Conservation (phyloP, 2,329 filamentous ascomycete species). For the Cytospora chrysosperma region DNA sequence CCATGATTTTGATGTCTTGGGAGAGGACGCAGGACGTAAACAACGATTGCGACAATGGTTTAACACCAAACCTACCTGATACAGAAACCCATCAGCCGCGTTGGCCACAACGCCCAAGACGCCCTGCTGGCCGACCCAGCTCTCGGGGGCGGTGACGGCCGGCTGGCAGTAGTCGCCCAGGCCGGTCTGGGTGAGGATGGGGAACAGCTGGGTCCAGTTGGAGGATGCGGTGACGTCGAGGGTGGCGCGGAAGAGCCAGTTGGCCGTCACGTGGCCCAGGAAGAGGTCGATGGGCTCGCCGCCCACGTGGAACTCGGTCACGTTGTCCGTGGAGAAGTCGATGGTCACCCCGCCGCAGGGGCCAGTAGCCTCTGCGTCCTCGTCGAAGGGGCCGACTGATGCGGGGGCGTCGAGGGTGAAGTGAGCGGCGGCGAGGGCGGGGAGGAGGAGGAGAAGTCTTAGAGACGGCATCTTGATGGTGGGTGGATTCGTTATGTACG, state of each 20-base stretch:
- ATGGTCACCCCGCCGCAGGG: constrained; percentile 57
- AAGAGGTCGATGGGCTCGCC: constrained; percentile 52
- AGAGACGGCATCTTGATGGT: constrained; percentile 39
- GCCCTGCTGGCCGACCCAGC: constrained; percentile 55
- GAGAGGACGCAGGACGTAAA: too few species aligned
- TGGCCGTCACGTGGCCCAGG: constrained; percentile 51
- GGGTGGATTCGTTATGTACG: too few species aligned
- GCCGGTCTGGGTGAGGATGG: constrained; percentile 54
- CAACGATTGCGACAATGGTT: too few species aligned
- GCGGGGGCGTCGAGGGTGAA: constrained; percentile 51
- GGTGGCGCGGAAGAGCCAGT: constrained; percentile 59
- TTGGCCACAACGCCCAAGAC: constrained; percentile 52
- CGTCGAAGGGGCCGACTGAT: constrained; percentile 48
- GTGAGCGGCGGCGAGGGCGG: constrained; percentile 48
- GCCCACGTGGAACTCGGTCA: constrained; percentile 55
- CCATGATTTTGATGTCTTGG: too few species aligned
- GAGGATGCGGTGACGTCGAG: constrained; percentile 45
- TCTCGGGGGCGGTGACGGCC: constrained; percentile 45
- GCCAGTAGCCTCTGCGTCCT: constrained; percentile 42
- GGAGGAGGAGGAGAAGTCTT: constrained; percentile 39
- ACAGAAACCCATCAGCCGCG: constrained; percentile 56
- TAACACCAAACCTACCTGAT: constrained; percentile 44
- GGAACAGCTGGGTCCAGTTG: constrained; percentile 56
- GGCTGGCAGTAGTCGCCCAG: constrained; percentile 55
- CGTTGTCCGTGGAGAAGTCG: constrained; percentile 39